Base-by-base conservation (phyloP, 768 basidiomycete genomes). In the Leccinum uliginosum region DNA sequence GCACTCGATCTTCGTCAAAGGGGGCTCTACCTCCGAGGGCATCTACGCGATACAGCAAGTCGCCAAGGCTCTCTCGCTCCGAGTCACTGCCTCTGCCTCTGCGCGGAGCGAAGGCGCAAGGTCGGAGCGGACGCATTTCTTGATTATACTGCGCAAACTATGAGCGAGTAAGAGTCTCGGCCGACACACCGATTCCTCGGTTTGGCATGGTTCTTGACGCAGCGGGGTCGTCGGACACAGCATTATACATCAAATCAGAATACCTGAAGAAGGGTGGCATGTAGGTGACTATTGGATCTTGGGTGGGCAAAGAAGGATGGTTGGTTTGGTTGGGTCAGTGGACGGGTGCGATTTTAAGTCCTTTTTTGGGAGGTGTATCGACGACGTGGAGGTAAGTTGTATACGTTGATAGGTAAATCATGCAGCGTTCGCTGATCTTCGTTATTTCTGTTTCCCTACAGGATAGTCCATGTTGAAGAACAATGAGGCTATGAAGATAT, bases 101-200 rank as follows among this genome's bases (percentile, higher is more conserved):
- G 74, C 66, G 1, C 80, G 76, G 67, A 89, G 87, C 58, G 79
- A 81, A 46, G 89, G 35, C 79, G 77, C 10, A 61, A 62, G 2
- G 62, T 85, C 32, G 89, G 90, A 23, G 89, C 84, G 3, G 89
- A 90, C 51, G 78, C 79, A 76, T 82, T 88, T 62, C 75, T 86
- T 19, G 84, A 88, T 65, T 88, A 89, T 57, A 83, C 80, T 1
- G 74, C 76, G 34, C 67, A 64, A 9, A 80, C 83, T 3, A 63
- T 89, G 3, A 73, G 75, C 49, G 66, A 78, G 62, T 73, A 78
- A 55, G n/a, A n/a, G 74, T 89, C 4, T 53, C 61, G 5, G 60
- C 74, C 3, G 71, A 79, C 51, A 76, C 79, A 0, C 83, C 81
- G 2, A 64, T 75, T 0, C 75, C 78, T 0, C 81, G 78, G 58